phyloP scores from a whole-genome alignment of 306 rosid genomes.

The Cicer chorassanicum region DNA sequence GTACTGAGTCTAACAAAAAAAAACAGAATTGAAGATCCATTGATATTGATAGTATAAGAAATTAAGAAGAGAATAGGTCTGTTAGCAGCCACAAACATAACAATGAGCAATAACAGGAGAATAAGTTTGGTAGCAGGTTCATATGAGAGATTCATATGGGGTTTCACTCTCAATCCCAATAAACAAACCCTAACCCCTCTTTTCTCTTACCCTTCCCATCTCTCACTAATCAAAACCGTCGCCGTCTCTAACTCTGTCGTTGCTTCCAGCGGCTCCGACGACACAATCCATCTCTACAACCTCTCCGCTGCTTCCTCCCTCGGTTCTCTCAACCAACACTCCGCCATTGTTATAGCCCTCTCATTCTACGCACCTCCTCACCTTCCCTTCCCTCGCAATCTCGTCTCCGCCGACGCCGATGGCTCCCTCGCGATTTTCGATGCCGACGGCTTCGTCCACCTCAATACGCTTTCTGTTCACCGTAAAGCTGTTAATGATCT shows the following conservation, averaged over 20 bases:
- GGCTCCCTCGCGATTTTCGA: slow-evolving; percentile 76
- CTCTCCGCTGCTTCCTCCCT: slow-evolving; percentile 72
- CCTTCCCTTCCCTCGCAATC: slow-evolving; percentile 82
- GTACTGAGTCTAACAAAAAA: too few relatives aligned
- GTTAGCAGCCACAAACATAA: neutral
- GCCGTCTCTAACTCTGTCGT: slow-evolving; percentile 75
- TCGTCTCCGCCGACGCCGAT: slow-evolving; percentile 80
- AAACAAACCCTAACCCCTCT: slow-evolving; percentile 62
- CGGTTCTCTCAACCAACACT: slow-evolving; percentile 80
- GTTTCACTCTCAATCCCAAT: slow-evolving; percentile 67
- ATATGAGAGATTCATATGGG: slow-evolving; percentile 89
- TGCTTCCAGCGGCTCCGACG: slow-evolving; percentile 91
- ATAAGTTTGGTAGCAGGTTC: slow-evolving; percentile 91
- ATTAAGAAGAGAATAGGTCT: too few relatives aligned
- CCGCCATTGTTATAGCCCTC: slow-evolving; percentile 76
- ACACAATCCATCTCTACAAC: slow-evolving; percentile 86
- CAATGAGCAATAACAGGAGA: slow-evolving; percentile 16
- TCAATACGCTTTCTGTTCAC: slow-evolving; percentile 67
- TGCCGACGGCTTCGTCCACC: slow-evolving; percentile 85
- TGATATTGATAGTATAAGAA: too few relatives aligned
- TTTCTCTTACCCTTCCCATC: slow-evolving; percentile 93
- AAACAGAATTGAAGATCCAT: too few relatives aligned
- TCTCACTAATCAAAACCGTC: slow-evolving; percentile 69
- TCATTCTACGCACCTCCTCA: slow-evolving; percentile 72
- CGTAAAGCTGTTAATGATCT: slow-evolving; percentile 71